phyloP scores from a whole-genome alignment of 2,329 filamentous ascomycete genomes.

The Phialophora macrospora region DNA sequence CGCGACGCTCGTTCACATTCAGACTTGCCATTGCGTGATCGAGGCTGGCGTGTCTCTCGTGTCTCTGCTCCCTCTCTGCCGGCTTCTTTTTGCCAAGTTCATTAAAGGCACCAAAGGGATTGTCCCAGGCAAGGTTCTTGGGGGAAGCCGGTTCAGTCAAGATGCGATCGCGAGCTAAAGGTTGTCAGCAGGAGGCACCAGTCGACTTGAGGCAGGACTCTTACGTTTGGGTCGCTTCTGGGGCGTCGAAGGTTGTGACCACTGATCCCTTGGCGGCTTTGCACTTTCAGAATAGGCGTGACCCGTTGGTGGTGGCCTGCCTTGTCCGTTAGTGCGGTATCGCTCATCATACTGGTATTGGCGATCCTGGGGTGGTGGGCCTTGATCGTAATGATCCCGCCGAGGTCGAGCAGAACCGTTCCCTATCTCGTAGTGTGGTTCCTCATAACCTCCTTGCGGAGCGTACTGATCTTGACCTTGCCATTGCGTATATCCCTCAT shows the following conservation, averaged over 20 bases:
- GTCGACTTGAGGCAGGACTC: constrained; percentile 32
- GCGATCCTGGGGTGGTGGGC: constrained; percentile 22
- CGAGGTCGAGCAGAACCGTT: constrained; percentile 16
- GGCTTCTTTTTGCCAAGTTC: constrained; percentile 42
- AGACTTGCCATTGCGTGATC: constrained; percentile 31
- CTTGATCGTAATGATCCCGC: constrained; percentile 24
- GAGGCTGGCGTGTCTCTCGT: constrained; percentile 42
- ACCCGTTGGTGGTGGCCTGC: constrained; percentile 26
- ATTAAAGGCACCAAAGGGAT: constrained; percentile 54
- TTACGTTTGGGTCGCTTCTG: constrained; percentile 41
- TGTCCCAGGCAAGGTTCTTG: constrained; percentile 51
- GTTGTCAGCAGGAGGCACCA: constrained; percentile 12
- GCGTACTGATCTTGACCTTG: constrained; percentile 33
- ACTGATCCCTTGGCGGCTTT: constrained; percentile 22
- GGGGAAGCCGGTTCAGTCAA: constrained; percentile 45
- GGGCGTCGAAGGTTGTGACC: constrained; percentile 32
- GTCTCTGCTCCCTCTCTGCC: constrained; percentile 41
- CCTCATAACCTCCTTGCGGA: constrained; percentile 23
- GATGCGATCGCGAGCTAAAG: constrained; percentile 40
- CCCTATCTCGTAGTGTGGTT: constrained; percentile 16
- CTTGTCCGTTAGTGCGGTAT: constrained; percentile 31
- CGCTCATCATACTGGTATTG: constrained; percentile 38
- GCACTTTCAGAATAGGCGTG: constrained; percentile 15
- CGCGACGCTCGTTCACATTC: constrained; percentile 15
- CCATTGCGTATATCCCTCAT: constrained; percentile 27